Evolutionary conservation across 192 early-diverging fungal species (phyloP), one percentile per base, ranked within the genome.

Genomic region (Nowakowskiella sp.): DNA sequence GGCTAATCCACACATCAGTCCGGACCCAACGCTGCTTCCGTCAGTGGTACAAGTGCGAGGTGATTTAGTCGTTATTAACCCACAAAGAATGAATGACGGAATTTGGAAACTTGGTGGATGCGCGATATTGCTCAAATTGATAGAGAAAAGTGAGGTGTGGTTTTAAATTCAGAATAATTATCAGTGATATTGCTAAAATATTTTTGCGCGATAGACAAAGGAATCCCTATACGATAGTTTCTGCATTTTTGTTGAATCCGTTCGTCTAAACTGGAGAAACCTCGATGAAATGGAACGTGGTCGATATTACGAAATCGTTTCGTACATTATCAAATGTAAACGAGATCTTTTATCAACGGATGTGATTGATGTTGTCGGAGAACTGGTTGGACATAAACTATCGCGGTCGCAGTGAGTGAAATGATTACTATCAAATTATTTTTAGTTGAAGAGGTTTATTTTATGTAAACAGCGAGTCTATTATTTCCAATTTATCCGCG

Each of bases 101-200:
- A 70, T 84, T 47, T 85, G 83, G 83, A 85, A 83, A 34, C 65
- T 86, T 22, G 84, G 84, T 10, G 84, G 84, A 6, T 83, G 77
- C 62, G 73, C 80, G 13, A 61, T 85, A 7, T 74, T 73, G 7
- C 49, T 86, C 7, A 71, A 75, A 26, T 55, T 86, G 8, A 71
- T 85, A 39, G 77, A 85, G 39, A 59, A 58, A 19, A 68, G 79
- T 6, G 66, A 78, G 58, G 83, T 84, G 73, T 55, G 48, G 44
- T 2, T 42, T 36, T 25, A 42, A 16, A 16, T 6, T 31, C 6
- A 45, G 36, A 33, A 4, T 13, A 21, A 1, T n/a, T 9, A 5
- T 1, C 29, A 7, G 30, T 7, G 9, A 49, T 16, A 19, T 3
- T 3, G 9, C 3, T 66, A n/a, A 1, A 6, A 5, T 30, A 24